Evolutionary conservation across 768 basidiomycete species (phyloP), one percentile per base, ranked within the genome.

Genomic region (Omphalotus guepiniiformis): DNA sequence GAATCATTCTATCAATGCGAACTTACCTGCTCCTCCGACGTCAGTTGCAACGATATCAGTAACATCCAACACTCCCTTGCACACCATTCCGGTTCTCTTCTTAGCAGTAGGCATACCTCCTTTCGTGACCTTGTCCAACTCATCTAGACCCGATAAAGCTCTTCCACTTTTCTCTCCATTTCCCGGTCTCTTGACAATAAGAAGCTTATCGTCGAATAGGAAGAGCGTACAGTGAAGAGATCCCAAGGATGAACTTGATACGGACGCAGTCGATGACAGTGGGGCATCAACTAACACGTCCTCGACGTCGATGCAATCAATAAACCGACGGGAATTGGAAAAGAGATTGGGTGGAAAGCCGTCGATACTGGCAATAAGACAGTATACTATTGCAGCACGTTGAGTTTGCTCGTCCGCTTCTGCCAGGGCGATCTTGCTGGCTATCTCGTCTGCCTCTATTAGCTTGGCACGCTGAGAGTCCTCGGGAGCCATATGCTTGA

Each of bases 231-330:
- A 94, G 58, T 91, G 86, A 15, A 95, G 74, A 1, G 76, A 70
- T 2, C 68, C 75, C 1, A 66, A 57, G 2, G 72, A 65, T 6
- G 65, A 57, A 43, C 69, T 72, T 11, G 71, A 67, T 27, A 74
- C 58, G 12, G 74, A 67, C 9, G 70, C 53, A n/a, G 64, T 56
- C 15, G 75, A 73, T 41, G 79, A 74, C 22, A 71, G 54, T 22
- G 69, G 68, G 2, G 71, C 63, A 45, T 85, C 85, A 21, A 73
- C 63, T 32, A 82, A 59, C 27, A 80, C 63, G 58, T 98, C 96
- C 58, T 93, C 91, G 5, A 93, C 90, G 60, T 98, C 96, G 55
- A 98, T 85, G 49, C 85, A 91, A 61, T 93, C 93, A 48, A 98
- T 78, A 60, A 88, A 95, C 52, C 82, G 80, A 30, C 95, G 82